Percentiles rank a stretch among this genome's conserved stretches.
phyloP scores from a whole-genome alignment of 2,329 filamentous ascomycete genomes.

The Tolypocladium album region DNA sequence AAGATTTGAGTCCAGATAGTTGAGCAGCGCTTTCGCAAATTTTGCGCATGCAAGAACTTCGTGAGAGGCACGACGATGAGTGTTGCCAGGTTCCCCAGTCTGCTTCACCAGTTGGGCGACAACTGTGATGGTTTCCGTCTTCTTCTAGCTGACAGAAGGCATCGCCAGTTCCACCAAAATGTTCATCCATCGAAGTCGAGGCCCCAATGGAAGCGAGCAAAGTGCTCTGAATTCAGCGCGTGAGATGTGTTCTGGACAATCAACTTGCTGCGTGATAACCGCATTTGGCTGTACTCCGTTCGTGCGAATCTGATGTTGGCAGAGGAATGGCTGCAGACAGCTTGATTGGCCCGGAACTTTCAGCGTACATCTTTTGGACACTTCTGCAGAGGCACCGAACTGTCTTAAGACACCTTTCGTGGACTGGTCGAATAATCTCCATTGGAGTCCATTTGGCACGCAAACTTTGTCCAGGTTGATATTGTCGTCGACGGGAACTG shows the following conservation, averaged over 20 bases:
- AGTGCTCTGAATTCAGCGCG: conserved; percentile 44
- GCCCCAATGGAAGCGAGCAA: conserved; percentile 34
- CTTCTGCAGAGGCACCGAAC: not conserved
- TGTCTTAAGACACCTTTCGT: not conserved
- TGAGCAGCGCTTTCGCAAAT: conserved; percentile 14
- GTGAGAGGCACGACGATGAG: conserved; percentile 21
- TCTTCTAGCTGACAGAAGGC: conserved; percentile 38
- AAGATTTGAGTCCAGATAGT: not conserved
- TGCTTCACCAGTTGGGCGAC: conserved; percentile 39
- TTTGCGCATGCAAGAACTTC: conserved; percentile 17
- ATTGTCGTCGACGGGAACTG: not conserved
- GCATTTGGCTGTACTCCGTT: conserved; percentile 31
- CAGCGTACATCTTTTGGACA: not conserved
- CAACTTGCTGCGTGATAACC: conserved; percentile 35
- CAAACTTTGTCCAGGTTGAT: not conserved
- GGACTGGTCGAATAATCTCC: not conserved
- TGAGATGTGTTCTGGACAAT: conserved; percentile 35
- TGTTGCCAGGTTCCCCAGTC: conserved; percentile 22
- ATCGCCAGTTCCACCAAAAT: conserved; percentile 38
- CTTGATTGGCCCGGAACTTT: not conserved
- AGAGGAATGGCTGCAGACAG: not conserved
- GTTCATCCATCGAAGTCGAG: conserved; percentile 43
- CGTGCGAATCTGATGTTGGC: no score
- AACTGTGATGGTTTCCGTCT: conserved; percentile 33
- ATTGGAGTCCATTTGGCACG: not conserved